Evolutionary conservation across 768 basidiomycete species (phyloP).

Genomic region (Lentinula guzmanii): DNA sequence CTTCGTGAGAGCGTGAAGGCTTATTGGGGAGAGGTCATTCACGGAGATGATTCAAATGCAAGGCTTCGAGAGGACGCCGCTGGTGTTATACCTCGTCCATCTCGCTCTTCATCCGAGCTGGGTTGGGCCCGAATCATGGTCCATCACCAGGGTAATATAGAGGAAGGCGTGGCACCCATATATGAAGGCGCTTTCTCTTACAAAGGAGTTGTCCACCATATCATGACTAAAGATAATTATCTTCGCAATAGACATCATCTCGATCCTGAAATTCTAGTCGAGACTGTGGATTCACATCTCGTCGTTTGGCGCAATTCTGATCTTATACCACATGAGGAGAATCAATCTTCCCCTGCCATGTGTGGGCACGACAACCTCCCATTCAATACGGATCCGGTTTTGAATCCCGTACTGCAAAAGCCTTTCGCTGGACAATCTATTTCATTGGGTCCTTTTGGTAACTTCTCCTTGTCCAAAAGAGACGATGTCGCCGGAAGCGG

Average conservation of each 20-base stretch:
- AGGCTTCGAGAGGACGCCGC: slow-evolving; percentile 63
- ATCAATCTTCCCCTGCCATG: slow-evolving; percentile 29
- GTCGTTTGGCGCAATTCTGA: slow-evolving; percentile 78
- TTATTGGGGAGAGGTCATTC: slow-evolving; percentile 73
- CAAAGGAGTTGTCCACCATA: slow-evolving; percentile 61
- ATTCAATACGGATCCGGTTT: slow-evolving; percentile 56
- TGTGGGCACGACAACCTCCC: slow-evolving; percentile 69
- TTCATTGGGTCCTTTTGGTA: slow-evolving; percentile 30
- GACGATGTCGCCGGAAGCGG: slow-evolving; percentile 50
- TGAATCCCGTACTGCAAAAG: slow-evolving; percentile 44
- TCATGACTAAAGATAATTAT: slow-evolving; percentile 68
- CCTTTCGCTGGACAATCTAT: slow-evolving; percentile 20
- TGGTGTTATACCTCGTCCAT: slow-evolving; percentile 36
- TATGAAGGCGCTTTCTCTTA: slow-evolving; percentile 77
- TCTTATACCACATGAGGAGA: slow-evolving; percentile 49
- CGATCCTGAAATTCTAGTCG: slow-evolving; percentile 45
- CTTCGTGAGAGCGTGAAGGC: slow-evolving; percentile 57
- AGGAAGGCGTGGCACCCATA: slow-evolving; percentile 40
- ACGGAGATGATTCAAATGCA: slow-evolving; percentile 40
- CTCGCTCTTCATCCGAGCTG: slow-evolving; percentile 36
- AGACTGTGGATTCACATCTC: slow-evolving; percentile 42
- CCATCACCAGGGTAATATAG: slow-evolving; percentile 52
- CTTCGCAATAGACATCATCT: slow-evolving; percentile 50
- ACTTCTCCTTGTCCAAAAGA: slow-evolving; percentile 34
- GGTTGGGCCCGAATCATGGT: slow-evolving; percentile 81